A percentile compares a stretch with the other conserved stretches of the same genome.
These are phyloP conservation scores for Aspergillus cristatus DNA, from an alignment of 495 filamentous ascomycete genomes.

Conservation along the genomic window DNA sequence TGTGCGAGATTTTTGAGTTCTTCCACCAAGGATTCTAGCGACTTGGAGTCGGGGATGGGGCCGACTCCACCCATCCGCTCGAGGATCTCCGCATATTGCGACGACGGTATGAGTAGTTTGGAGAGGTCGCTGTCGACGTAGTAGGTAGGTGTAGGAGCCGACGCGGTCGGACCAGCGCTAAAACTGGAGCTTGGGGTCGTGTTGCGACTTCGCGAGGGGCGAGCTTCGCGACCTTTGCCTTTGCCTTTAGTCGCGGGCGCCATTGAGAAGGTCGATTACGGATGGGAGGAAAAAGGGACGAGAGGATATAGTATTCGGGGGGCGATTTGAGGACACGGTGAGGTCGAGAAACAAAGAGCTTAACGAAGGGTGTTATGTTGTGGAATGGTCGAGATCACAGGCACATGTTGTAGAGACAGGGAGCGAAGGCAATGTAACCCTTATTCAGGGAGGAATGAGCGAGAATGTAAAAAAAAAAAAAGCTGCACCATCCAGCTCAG, in stretches of 20 bases:
- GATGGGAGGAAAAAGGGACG: neutral
- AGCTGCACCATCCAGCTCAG: too few species aligned
- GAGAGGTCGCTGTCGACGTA: conserved; percentile 56
- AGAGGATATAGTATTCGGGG: too few species aligned
- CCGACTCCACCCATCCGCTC: conserved; percentile 55
- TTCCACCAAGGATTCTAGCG: conserved; percentile 57
- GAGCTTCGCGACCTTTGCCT: conserved; percentile 59
- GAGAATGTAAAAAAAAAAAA: too few species aligned
- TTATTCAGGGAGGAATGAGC: too few species aligned
- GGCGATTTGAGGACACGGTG: too few species aligned
- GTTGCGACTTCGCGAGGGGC: conserved; percentile 74
- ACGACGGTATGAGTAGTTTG: conserved; percentile 48
- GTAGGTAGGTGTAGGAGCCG: conserved; percentile 43
- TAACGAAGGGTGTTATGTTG: too few species aligned
- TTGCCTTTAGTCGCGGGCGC: conserved; percentile 57
- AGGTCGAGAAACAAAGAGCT: too few species aligned
- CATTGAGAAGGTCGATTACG: too few species aligned
- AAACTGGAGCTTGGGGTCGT: conserved; percentile 64
- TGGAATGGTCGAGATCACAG: too few species aligned
- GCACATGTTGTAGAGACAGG: too few species aligned
- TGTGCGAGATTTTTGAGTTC: conserved; percentile 57
- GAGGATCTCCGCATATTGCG: conserved; percentile 63
- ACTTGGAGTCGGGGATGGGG: conserved; percentile 64
- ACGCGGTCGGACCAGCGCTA: conserved; percentile 37
- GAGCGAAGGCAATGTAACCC: too few species aligned